phyloP scores from a whole-genome alignment of 208 protist genomes.

The Trypanosoma vivax region DNA sequence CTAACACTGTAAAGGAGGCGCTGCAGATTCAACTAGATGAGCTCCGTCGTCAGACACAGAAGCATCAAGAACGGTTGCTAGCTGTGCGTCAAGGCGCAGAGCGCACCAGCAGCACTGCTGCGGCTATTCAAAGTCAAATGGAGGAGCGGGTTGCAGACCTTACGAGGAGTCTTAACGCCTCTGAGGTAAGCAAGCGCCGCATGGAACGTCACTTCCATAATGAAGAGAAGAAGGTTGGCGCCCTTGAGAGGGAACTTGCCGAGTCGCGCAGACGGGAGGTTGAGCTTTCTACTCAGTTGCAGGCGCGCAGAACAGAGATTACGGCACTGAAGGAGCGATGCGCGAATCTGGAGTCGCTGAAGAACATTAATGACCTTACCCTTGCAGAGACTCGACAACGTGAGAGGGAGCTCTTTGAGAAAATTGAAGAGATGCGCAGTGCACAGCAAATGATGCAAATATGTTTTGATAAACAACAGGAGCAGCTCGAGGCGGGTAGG shows the following conservation, averaged over 20 bases:
- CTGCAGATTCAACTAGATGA: conserved; percentile 23
- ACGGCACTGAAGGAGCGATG: conserved; percentile 69
- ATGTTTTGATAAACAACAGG: conserved; percentile 88
- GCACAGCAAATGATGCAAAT: conserved; percentile 82
- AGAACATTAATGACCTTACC: conserved; percentile 64
- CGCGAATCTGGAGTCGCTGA: conserved; percentile 79
- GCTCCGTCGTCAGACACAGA: conserved; percentile 29
- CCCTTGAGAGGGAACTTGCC: conserved; percentile 40
- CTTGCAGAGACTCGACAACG: conserved; percentile 59
- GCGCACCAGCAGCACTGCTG: conserved; percentile 16
- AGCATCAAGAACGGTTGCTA: conserved; percentile 27
- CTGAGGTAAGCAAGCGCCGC: conserved; percentile 24
- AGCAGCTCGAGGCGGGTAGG: conserved; percentile 70
- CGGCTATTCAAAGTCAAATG: conserved; percentile 21
- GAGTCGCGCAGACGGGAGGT: conserved; percentile 39
- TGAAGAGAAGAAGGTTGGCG: conserved; percentile 25
- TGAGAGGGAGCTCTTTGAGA: conserved; percentile 58
- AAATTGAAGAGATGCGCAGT: conserved; percentile 74
- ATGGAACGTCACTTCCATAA: conserved; percentile 35
- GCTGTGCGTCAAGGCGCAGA: conserved; percentile 27
- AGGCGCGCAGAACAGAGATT: conserved; percentile 50
- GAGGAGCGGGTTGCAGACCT: conserved; percentile 37
- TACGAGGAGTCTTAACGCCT: conserved; percentile 24
- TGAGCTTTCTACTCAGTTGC: conserved; percentile 44
- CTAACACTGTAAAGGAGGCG: conserved; percentile 5